Evolutionary conservation across 345 rosid species (phyloP), one percentile per base, ranked within the genome.

Genomic region (Linum tenue): DNA sequence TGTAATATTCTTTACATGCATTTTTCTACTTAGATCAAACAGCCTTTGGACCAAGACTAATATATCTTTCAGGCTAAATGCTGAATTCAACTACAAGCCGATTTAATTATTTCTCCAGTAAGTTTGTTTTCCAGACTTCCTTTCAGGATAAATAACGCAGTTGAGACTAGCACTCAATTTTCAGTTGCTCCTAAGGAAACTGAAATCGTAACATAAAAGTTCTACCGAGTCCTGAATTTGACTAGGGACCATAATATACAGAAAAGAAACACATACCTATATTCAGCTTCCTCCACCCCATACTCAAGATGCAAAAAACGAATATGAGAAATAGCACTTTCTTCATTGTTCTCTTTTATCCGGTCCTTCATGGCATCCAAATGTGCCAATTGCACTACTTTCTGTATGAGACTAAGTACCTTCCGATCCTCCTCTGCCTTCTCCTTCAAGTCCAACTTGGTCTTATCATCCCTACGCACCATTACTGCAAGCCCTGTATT

Each of bases 381-480:
- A 75, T 90, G 96, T 7, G 85, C 86, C 59, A 84, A 66, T 77
- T 92, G 98, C 68, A 86, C 85, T 69, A 74, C 75, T 67, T 69
- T 81, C 71, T 67, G 85, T 51, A 92, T 80, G 75, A 79, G 69
- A 65, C 69, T 39, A 72, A 92, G 82, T 70, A 88, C 77, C 66
- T 73, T 80, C 31, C 66, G 65, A 64, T 70, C 81, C 71, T 79
- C 83, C 70, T 76, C 74, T 68, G 78, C 86, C 55, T 57, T 72
- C 62, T 69, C 56, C 58, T 15, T 14, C 11, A 15, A 1, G 60
- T 16, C 80, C 60, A 50, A 73, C 40, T 62, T 66, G 36, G 11
- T 42, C 56, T 58, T 70, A 69, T 72, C 84, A 31, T 75, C 81
- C 56, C 56, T 72, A 64, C 70, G 74, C 67, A 79, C 80, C 39